Base-by-base conservation (phyloP, 192 early-diverging fungal genomes). In the Martensiomyces pterosporus region DNA sequence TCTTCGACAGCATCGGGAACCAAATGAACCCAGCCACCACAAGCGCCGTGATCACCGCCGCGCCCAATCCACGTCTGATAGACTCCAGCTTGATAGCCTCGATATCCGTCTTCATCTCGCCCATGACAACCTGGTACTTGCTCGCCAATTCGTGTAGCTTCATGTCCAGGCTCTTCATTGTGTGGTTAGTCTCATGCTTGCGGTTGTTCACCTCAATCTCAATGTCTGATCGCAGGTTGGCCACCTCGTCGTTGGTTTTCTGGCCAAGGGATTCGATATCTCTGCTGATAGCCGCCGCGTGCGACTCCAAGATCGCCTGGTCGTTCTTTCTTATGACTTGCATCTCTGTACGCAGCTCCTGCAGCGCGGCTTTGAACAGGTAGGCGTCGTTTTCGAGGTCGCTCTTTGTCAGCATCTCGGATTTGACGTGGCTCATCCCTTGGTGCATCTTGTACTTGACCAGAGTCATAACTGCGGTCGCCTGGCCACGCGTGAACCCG, bases 181-280 rank as follows among this genome's bases (percentile, higher is more conserved):
- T 79, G 42, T 88, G 87, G 17, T 82, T 73, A 7, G 80, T 80
- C 29, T 97, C 93, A 35, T 87, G 80, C 55, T 88, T 90, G 54
- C 88, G 85, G 56, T 87, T 88, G 64, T 91, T 97, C 64, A 97
- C 67, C 55, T 97, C 93, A 48, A 97, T 83, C 17, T 84, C 76
- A 35, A 97, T 84, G n/a, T 93, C 89, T 12, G 83, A 79, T 51
- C 89, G 89, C 64, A 94, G 60, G 23, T 79, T 80, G 4, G 81
- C 79, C 16, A 90, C 76, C 35, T 87, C 80, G 38, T 97, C 93
- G n/a, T 81, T 74, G 25, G 88, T 67, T 26, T 79, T 79, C 38
- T 87, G 87, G 27, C 76, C 79, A 49, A 93, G 47, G 0, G 81
- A 78, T 44, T 93, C 89, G 16, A 92, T 80, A 43, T 91, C 90